Evolutionary conservation across 2,329 filamentous ascomycete genomes (phyloP).

Genomic region (Penicillium brasilianum): DNA sequence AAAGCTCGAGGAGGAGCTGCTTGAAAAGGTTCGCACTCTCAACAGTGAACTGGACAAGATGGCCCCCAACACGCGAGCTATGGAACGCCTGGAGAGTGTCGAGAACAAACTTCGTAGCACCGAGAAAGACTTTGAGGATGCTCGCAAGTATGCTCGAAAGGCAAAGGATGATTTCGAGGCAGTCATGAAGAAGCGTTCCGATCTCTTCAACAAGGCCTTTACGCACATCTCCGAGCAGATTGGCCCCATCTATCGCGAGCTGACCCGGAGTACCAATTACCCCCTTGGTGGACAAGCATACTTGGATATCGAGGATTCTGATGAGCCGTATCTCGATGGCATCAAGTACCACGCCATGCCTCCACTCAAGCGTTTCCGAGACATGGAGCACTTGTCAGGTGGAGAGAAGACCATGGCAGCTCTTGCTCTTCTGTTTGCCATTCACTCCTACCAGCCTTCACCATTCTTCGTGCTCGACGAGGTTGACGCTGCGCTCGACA

Average conservation of each 20-base stretch:
- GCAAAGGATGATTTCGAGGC: conserved; percentile 83
- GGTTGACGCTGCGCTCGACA: conserved; percentile 96
- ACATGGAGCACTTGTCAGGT: conserved; percentile 97
- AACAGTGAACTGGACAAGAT: conserved; percentile 86
- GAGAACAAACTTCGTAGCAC: conserved; percentile 81
- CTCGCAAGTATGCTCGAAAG: conserved; percentile 72
- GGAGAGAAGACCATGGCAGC: conserved; percentile 99
- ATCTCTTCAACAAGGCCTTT: conserved; percentile 95
- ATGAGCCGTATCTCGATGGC: conserved; percentile 91
- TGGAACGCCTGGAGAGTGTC: conserved; percentile 86
- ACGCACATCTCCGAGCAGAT: conserved; percentile 95
- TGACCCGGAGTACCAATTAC: conserved; percentile 88
- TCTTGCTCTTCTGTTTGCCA: conserved; percentile 91
- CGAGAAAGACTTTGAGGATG: conserved; percentile 87
- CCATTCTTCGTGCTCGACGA: conserved; percentile 99
- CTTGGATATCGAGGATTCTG: conserved; percentile 93
- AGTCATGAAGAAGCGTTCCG: conserved; percentile 80
- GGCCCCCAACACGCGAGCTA: conserved; percentile 94
- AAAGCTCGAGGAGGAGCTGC: conserved; percentile 73
- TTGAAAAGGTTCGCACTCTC: conserved; percentile 76
- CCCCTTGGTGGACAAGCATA: conserved; percentile 85
- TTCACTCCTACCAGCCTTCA: conserved; percentile 92
- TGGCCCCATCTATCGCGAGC: conserved; percentile 88
- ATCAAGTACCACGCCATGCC: conserved; percentile 99
- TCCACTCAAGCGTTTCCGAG: conserved; percentile 94